Evolutionary conservation across 2,329 filamentous ascomycete genomes (phyloP), one percentile per base, ranked within the genome.

Genomic region (Fonsecaea nubica): DNA sequence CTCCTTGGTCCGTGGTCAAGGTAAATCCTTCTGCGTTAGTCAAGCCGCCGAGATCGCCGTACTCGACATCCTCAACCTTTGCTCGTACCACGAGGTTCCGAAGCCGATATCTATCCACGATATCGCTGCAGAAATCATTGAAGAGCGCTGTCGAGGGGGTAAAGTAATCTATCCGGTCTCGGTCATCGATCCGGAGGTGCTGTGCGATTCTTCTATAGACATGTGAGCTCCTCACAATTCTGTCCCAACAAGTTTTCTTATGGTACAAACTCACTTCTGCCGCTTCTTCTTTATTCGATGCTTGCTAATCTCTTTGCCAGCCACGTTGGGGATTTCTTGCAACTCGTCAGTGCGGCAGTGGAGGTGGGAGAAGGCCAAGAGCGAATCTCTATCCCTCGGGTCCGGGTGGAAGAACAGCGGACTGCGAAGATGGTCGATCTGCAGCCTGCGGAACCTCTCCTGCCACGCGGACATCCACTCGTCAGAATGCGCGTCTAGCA

Each of bases 401-500:
- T 94, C 91, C 13, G 92, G 83, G 74, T 95, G 91, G 80, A 92
- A 94, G 73, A 93, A 90, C 89, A 94, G 91, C 0, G 90, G 91
- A 71, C 90, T 93, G 15, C 91, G 84, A 45, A 95, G 80, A 72
- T 93, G 87, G 1, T 85, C 82, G 55, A 94, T 94, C 57, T 88
- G 85, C 53, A 92, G 86, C 2, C 84, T 85, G 36, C 83, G 80
- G 77, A 94, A 94, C 3, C 90, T 83, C 13, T 82, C 80, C 53
- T 90, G 86, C 91, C 91, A 94, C 48, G 87, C 83, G 9, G 84
- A 78, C 82, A 94, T 87, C 90, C 90, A 94, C 53, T 80, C 74
- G 56, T 84, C 78, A 0, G 85, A 86, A 0, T 85, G 85, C 1
- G 85, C 85, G 72, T 94, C 91, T 0, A 95, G 80, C 0, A 93